Evolutionary conservation across 1,284 basidiomycete species (phyloP).

Genomic region (Apiotrichum porosum): DNA sequence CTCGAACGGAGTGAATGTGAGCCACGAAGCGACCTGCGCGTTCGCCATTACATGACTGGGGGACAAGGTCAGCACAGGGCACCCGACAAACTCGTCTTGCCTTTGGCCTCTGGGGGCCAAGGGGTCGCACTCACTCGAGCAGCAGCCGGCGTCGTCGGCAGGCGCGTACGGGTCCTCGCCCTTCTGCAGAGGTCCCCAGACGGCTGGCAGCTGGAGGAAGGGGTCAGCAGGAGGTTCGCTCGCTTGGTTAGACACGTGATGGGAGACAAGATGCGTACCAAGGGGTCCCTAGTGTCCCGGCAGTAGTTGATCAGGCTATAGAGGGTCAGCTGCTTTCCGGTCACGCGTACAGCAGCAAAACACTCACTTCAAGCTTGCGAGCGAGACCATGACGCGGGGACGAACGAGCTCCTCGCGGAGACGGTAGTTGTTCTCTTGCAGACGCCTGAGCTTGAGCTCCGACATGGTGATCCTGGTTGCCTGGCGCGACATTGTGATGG

Average conservation of each 20-base stretch:
- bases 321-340: too few species aligned
- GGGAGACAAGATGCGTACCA: constrained; percentile 55
- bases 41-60: too few species aligned
- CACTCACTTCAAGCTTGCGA: constrained; percentile 61
- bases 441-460: constrained; percentile 88
- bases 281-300: constrained; percentile 82
- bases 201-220: constrained; percentile 70
- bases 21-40: too few species aligned
- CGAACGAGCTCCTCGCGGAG: constrained; percentile 84
- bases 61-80: too few species aligned
- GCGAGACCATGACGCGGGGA: constrained; percentile 82
- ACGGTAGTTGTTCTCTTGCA: constrained; percentile 90
- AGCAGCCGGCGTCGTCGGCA: constrained; percentile 34
- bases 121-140: constrained; percentile 34
- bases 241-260: too few species aligned
- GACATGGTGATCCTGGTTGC: constrained; percentile 63
- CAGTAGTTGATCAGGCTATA: constrained; percentile 82
- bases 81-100: too few species aligned
- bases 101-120: too few species aligned
- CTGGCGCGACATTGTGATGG: constrained; percentile 22
- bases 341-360: too few species aligned
- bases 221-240: background rate
- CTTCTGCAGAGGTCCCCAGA: constrained; percentile 88
- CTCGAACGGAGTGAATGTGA: too few species aligned
- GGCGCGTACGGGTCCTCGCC: constrained; percentile 55